Percentiles rank a stretch among this genome's conserved stretches.
These are phyloP conservation scores for Podospora fimiseda DNA, from an alignment of 495 filamentous ascomycete species.

Conservation along the genomic window DNA sequence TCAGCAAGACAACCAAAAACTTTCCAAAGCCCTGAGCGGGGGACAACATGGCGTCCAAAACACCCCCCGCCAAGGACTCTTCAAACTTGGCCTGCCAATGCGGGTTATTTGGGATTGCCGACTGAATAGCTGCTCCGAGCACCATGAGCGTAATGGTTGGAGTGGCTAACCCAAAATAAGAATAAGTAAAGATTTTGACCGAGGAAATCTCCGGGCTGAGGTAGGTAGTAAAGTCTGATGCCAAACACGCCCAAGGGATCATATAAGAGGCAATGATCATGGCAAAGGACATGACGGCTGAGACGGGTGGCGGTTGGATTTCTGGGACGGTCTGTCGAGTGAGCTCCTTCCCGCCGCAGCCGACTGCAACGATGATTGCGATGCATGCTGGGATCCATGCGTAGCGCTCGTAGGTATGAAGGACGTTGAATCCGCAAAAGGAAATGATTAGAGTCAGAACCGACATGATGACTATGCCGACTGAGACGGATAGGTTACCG, in stretches of 20 bases:
- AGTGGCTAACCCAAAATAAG: slow-evolving; percentile 40
- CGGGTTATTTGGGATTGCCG: slow-evolving; percentile 34
- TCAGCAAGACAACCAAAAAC: slow-evolving; percentile 49
- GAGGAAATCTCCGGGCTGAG: slow-evolving; percentile 39
- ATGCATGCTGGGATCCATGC: slow-evolving; percentile 54
- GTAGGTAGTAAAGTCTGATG: slow-evolving; percentile 46
- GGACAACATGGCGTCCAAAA: slow-evolving; percentile 48
- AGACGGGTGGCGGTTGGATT: slow-evolving; percentile 21
- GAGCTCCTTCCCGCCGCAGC: slow-evolving; percentile 29
- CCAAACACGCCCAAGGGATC: slow-evolving; percentile 40
- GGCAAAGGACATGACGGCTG: slow-evolving; percentile 31
- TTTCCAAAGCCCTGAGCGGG: slow-evolving; percentile 50
- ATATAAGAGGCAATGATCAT: slow-evolving; percentile 43
- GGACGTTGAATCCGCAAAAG: slow-evolving; percentile 51
- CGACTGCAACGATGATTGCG: slow-evolving; percentile 35
- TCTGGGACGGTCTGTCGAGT: slow-evolving; percentile 19
- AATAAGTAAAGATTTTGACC: slow-evolving; percentile 38
- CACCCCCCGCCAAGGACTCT: slow-evolving; percentile 43
- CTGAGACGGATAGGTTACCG: slow-evolving; percentile 38
- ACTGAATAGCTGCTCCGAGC: slow-evolving; percentile 49
- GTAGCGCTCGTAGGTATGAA: slow-evolving; percentile 56
- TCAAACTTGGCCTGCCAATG: slow-evolving; percentile 44
- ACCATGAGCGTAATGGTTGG: slow-evolving; percentile 47
- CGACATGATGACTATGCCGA: slow-evolving; percentile 49
- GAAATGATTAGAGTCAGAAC: slow-evolving; percentile 50